Conservation (phyloP, 2,329 filamentous ascomycete genomes). For the Cadophora luteo-olivacea region DNA sequence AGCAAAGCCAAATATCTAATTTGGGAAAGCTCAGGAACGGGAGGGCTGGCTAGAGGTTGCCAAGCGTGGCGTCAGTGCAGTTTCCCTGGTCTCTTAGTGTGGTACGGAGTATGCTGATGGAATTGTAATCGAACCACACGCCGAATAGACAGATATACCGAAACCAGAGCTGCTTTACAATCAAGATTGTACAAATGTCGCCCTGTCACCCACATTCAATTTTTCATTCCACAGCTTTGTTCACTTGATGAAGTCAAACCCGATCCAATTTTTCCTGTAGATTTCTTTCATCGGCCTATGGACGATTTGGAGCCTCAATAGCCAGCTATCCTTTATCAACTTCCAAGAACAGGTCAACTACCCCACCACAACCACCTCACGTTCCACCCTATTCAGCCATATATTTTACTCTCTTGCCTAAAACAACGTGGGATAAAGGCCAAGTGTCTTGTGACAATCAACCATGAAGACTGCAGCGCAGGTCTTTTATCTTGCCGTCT, state of each 20-base stretch:
- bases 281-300: slow-evolving; percentile 27
- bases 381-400: slow-evolving; percentile 16
- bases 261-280: slow-evolving; percentile 12
- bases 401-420: slow-evolving; percentile 29
- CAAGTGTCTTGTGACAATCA: slow-evolving; percentile 33
- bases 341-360: slow-evolving; percentile 15
- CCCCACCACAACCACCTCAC: slow-evolving; percentile 21
- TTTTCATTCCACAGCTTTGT: slow-evolving; percentile 13
- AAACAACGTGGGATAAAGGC: slow-evolving; percentile 29
- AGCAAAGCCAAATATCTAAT: slow-evolving; percentile 11
- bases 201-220: background rate
- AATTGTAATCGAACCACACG: slow-evolving; percentile 31
- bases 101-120: slow-evolving; percentile 9
- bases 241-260: background rate
- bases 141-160: slow-evolving; percentile 34
- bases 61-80: slow-evolving; percentile 22
- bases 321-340: slow-evolving; percentile 24
- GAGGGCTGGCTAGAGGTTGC: slow-evolving; percentile 12
- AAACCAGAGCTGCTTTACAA: slow-evolving; percentile 38
- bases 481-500: slow-evolving; percentile 67
- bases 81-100: slow-evolving; percentile 4
- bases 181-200: slow-evolving; percentile 23
- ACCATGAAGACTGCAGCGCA: slow-evolving; percentile 59
- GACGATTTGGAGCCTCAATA: slow-evolving; percentile 27
- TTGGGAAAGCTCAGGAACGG: slow-evolving; percentile 16